Evolutionary conservation across 306 rosid genomes (phyloP).

Genomic region (Carpinus viminea): DNA sequence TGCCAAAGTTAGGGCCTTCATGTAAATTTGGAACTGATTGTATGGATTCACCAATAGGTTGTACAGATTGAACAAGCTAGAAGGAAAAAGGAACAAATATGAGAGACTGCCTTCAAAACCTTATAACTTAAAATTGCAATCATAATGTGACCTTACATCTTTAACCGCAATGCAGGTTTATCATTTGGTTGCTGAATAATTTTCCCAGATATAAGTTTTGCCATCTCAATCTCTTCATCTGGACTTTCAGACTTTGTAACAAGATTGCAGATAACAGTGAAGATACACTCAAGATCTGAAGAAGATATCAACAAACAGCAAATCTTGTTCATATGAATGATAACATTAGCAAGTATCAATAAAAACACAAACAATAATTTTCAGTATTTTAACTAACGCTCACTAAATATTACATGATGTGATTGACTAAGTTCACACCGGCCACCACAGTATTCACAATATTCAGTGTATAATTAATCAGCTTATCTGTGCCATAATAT

Average conservation of each 20-base stretch:
- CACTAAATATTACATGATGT: background rate
- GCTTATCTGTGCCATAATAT: background rate
- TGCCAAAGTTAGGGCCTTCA: conserved; percentile 72
- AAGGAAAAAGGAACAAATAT: conserved; percentile 13
- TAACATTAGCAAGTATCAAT: background rate
- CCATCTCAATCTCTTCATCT: conserved; percentile 76
- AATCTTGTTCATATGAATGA: conserved; percentile 6
- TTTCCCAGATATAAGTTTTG: conserved; percentile 67
- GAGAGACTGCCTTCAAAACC: background rate
- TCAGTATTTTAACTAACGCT: background rate
- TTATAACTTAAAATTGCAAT: background rate
- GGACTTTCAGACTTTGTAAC: conserved; percentile 75
- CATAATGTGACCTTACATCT: conserved; percentile 54
- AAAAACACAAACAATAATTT: background rate
- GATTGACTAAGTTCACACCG: background rate
- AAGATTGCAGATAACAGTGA: conserved; percentile 76
- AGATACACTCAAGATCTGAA: conserved; percentile 82
- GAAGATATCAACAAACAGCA: conserved; percentile 13
- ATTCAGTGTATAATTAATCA: background rate
- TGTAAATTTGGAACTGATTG: conserved; percentile 72
- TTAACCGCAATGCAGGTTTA: conserved; percentile 79
- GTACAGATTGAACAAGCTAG: conserved; percentile 87
- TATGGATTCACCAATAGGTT: conserved; percentile 79
- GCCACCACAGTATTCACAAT: background rate
- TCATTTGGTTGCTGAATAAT: conserved; percentile 68